Percentiles rank a stretch among this genome's conserved stretches.
Conservation (phyloP, 495 filamentous ascomycete species). For the Entonaema liquescens region DNA sequence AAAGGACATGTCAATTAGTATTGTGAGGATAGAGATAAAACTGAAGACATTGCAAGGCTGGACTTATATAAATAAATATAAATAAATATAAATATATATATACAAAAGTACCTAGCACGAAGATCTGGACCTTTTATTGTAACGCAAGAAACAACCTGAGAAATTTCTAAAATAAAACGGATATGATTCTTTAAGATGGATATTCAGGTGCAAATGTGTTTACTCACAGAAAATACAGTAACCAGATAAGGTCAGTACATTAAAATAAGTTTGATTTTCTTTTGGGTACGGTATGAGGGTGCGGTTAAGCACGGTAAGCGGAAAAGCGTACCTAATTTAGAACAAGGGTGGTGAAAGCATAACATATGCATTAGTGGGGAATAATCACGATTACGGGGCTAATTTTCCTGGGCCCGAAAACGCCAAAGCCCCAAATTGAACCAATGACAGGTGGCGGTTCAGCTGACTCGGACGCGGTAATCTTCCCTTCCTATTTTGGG, state of each 20-base stretch:
- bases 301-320: background rate
- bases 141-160: background rate
- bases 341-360: constrained; percentile 10
- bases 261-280: background rate
- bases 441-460: constrained; percentile 17
- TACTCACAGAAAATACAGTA: too few species aligned
- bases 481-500: constrained; percentile 28
- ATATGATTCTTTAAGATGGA: background rate
- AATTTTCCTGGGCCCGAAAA: constrained; percentile 28
- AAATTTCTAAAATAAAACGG: background rate
- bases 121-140: background rate
- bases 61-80: too few species aligned
- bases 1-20: background rate
- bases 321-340: background rate
- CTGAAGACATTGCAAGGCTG: background rate
- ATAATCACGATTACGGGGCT: constrained; percentile 37
- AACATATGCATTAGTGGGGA: constrained; percentile 27
- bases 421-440: constrained; percentile 7
- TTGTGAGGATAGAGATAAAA: background rate
- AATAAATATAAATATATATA: background rate
- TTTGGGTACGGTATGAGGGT: background rate
- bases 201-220: background rate
- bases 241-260: background rate
- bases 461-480: constrained; percentile 37
- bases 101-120: background rate